Evolutionary conservation across 805 yeast genomes (phyloP).

Genomic region (Saturnispora sanitii): DNA sequence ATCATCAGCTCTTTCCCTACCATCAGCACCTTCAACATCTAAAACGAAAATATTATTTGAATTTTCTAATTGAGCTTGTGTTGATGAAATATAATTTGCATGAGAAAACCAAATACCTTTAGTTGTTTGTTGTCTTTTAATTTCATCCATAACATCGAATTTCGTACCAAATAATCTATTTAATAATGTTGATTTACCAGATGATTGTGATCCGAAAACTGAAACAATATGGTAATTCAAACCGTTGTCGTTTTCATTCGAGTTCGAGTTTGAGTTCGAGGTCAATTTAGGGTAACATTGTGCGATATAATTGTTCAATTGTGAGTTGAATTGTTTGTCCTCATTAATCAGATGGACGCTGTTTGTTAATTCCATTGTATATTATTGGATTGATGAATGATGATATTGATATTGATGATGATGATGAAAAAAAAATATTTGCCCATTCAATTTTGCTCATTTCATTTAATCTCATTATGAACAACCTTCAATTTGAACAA

Average conservation of each 20-base stretch:
- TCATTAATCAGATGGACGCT: slow-evolving; percentile 54
- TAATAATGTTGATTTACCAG: slow-evolving; percentile 90
- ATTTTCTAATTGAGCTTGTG: slow-evolving; percentile 10
- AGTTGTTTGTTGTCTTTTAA: slow-evolving; percentile 80
- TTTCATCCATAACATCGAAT: slow-evolving; percentile 91
- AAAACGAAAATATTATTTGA: slow-evolving; percentile 52
- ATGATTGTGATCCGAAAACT: slow-evolving; percentile 94
- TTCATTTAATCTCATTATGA: background rate
- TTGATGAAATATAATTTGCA: slow-evolving; percentile 32
- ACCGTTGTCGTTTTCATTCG: slow-evolving; percentile 46
- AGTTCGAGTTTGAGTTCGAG: no score
- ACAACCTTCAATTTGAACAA: background rate
- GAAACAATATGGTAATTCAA: slow-evolving; percentile 81
- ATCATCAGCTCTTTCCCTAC: slow-evolving; percentile 95
- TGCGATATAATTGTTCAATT: slow-evolving; percentile 25
- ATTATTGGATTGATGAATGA: background rate
- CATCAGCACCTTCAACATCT: slow-evolving; percentile 99
- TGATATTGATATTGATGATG: background rate
- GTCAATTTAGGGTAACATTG: slow-evolving; percentile 19
- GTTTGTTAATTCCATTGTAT: background rate
- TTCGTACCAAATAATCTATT: slow-evolving; percentile 77
- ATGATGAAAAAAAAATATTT: background rate
- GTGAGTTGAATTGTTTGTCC: slow-evolving; percentile 39
- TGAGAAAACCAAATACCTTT: slow-evolving; percentile 74
- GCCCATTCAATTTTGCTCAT: background rate